Conservation (phyloP, 108 stramenopile species). For the Cyclotella sp. region DNA sequence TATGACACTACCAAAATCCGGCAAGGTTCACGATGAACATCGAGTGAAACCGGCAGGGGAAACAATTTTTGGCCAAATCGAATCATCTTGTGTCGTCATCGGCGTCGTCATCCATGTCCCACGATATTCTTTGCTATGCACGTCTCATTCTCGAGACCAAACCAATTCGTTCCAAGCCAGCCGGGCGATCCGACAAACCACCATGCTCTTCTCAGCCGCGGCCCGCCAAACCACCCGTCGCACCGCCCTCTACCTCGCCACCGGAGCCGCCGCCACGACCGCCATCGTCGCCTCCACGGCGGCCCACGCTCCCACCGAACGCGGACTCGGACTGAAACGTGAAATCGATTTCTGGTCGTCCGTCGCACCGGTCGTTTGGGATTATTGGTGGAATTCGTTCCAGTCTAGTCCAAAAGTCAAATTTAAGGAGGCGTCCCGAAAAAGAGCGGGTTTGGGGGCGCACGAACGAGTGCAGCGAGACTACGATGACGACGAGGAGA, state of each 20-base stretch:
- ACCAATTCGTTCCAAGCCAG: no score
- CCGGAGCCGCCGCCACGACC: conserved; percentile 4
- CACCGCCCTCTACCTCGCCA: conserved; percentile 20
- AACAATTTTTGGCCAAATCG: no score
- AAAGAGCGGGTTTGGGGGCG: background rate
- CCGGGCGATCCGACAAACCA: background rate
- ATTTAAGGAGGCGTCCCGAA: conserved; percentile 7
- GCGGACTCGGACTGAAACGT: conserved; percentile 63
- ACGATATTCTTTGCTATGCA: no score
- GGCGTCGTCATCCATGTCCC: no score
- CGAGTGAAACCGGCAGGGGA: no score
- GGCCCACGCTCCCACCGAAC: conserved; percentile 54
- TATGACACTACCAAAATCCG: no score
- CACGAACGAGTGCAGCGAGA: conserved; percentile 4
- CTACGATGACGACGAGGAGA: conserved; percentile 20
- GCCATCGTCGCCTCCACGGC: conserved; percentile 25
- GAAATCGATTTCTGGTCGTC: conserved; percentile 66
- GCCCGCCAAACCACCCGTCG: conserved; percentile 24
- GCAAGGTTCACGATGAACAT: no score
- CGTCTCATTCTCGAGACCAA: no score
- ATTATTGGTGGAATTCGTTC: conserved; percentile 67
- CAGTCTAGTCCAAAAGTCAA: conserved; percentile 63
- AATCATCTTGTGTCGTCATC: no score
- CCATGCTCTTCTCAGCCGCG: background rate
- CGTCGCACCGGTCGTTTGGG: conserved; percentile 65